These are phyloP conservation scores for Aspergillus bridgeri DNA, from an alignment of 495 filamentous ascomycete genomes.

Conservation along the genomic window DNA sequence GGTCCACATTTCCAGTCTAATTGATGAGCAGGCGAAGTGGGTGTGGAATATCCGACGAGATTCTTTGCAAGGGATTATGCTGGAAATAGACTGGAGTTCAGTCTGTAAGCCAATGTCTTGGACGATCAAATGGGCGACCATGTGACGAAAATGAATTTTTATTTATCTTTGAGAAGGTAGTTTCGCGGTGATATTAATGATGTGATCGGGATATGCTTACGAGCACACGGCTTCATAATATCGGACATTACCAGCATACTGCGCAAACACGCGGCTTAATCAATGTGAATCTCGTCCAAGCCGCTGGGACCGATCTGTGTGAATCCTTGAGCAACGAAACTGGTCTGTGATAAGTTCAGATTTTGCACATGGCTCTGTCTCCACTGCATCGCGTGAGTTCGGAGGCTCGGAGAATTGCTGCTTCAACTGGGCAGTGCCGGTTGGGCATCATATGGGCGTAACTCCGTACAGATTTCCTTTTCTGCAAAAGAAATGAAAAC, in stretches of 20 bases:
- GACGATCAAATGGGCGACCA: not conserved
- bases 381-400: not conserved
- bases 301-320: not conserved
- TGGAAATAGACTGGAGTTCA: constrained; percentile 61
- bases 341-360: not conserved
- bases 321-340: not conserved
- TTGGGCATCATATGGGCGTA: not conserved
- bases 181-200: not conserved
- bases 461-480: not conserved
- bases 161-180: not conserved
- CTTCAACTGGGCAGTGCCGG: not conserved
- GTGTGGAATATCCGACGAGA: constrained; percentile 54
- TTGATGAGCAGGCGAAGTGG: constrained; percentile 41
- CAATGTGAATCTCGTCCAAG: not conserved
- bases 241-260: not conserved
- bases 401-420: not conserved
- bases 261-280: not conserved
- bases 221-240: not conserved
- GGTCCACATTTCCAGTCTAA: not conserved
- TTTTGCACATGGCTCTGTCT: not conserved
- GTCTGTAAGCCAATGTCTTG: constrained; percentile 30
- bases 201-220: not conserved
- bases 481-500: not conserved
- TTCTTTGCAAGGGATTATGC: constrained; percentile 65
- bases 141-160: not conserved